phyloP scores from a whole-genome alignment of 257 asterid genomes.

The Solanum tacnaense region DNA sequence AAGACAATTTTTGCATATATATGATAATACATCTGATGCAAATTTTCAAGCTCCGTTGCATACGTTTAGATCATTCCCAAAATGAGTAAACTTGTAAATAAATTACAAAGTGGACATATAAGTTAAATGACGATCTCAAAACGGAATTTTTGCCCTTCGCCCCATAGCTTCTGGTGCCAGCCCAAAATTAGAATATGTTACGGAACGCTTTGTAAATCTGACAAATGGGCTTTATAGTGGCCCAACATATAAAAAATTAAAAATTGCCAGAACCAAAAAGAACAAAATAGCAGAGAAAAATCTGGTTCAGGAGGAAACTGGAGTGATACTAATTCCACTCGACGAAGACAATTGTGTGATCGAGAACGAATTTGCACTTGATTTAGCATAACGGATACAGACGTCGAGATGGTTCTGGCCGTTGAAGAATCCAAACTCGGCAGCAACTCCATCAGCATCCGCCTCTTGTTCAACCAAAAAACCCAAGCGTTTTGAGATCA shows the following conservation, averaged over 20 bases:
- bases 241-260: background rate
- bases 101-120: background rate
- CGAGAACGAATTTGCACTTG: background rate
- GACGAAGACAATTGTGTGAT: background rate
- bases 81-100: background rate
- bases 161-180: background rate
- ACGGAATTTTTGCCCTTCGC: background rate
- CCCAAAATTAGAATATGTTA: background rate
- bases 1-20: background rate
- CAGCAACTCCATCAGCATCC: constrained; percentile 28
- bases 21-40: background rate
- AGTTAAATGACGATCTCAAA: background rate
- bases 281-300: background rate
- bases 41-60: background rate
- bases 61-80: background rate
- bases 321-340: background rate
- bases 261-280: background rate
- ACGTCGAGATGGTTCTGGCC: constrained; percentile 56
- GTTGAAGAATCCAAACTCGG: constrained; percentile 51
- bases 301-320: background rate
- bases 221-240: background rate
- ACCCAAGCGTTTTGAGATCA: constrained; percentile 63
- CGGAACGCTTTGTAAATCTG: too few species aligned
- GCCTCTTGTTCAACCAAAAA: constrained; percentile 41
- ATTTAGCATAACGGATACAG: constrained; percentile 41